Percentiles rank a stretch among this genome's conserved stretches.
These are phyloP conservation scores for Lodderomyces elongisporus DNA, from an alignment of 1,139 yeast species.

Conservation along the genomic window DNA sequence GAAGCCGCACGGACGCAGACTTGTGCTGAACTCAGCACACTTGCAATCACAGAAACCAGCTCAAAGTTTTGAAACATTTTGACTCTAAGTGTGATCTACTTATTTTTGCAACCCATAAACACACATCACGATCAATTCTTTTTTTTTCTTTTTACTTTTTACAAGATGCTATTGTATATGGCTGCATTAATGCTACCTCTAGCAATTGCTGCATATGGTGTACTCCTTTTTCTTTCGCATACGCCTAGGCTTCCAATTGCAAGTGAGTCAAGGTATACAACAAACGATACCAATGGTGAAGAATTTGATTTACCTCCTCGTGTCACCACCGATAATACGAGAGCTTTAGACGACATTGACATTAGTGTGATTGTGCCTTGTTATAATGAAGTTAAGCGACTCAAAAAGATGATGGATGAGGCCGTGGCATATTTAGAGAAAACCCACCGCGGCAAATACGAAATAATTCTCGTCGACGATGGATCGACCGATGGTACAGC, in stretches of 20 bases:
- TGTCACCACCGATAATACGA: conserved; percentile 17
- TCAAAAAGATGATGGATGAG: conserved; percentile 74
- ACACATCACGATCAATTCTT: too few relatives aligned
- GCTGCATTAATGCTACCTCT: conserved; percentile 11
- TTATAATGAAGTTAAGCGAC: conserved; percentile 74
- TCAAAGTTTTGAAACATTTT: too few relatives aligned
- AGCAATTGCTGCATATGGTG: conserved; percentile 28
- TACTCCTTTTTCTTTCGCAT: conserved; percentile 52
- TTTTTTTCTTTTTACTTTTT: too few relatives aligned
- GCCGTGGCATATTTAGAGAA: conserved; percentile 53
- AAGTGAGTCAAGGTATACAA: conserved; percentile 47
- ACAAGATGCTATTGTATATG: conserved; percentile 4
- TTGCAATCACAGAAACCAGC: too few relatives aligned
- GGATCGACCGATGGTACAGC: conserved; percentile 84
- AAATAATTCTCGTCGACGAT: conserved; percentile 84
- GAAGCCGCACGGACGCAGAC: too few relatives aligned
- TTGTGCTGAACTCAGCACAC: too few relatives aligned
- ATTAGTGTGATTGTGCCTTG: conserved; percentile 86
- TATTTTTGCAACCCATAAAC: too few relatives aligned
- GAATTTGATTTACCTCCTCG: conserved; percentile 27
- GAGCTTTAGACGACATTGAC: conserved; percentile 29
- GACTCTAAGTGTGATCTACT: too few relatives aligned
- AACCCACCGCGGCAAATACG: conserved; percentile 45
- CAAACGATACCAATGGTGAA: conserved; percentile 25
- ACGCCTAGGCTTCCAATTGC: conserved; percentile 53